Conservation (phyloP, 805 yeast genomes). For the Cyberlindnera subsufficiens region DNA sequence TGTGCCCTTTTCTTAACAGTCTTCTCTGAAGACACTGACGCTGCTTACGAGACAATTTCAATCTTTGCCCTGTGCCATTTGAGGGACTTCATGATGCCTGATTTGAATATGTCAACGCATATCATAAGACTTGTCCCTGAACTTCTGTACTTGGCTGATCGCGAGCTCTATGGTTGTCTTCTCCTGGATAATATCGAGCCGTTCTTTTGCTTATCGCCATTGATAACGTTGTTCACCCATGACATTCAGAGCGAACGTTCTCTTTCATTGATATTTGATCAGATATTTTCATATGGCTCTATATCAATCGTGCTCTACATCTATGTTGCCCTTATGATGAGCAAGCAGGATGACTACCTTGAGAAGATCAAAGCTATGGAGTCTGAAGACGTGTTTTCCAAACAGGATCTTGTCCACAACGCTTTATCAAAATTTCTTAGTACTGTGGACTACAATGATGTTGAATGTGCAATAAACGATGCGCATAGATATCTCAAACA, state of each 20-base stretch:
- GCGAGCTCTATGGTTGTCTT: conserved; percentile 29
- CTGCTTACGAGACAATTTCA: conserved; percentile 35
- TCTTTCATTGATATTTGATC: conserved; percentile 63
- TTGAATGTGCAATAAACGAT: conserved; percentile 25
- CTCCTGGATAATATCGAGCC: conserved; percentile 43
- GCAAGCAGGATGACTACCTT: conserved; percentile 39
- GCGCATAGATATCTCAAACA: conserved; percentile 6
- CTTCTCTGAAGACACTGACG: conserved; percentile 29
- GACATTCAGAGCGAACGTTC: conserved; percentile 46
- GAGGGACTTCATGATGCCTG: conserved; percentile 81
- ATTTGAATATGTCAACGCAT: conserved; percentile 57
- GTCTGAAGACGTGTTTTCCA: conserved; percentile 28
- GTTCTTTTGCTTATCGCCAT: conserved; percentile 66
- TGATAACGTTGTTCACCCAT: conserved; percentile 77
- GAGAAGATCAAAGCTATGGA: conserved; percentile 18
- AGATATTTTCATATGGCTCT: conserved; percentile 50
- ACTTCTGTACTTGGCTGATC: conserved; percentile 46
- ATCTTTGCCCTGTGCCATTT: conserved; percentile 53
- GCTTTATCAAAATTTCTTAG: conserved; percentile 25
- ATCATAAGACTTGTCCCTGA: conserved; percentile 65
- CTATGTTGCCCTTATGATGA: conserved; percentile 49
- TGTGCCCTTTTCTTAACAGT: conserved; percentile 61
- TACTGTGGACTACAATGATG: conserved; percentile 19
- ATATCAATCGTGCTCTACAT: conserved; percentile 51
- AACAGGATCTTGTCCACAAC: conserved; percentile 37